A percentile compares a stretch with the other conserved stretches of the same genome.
phyloP scores from a whole-genome alignment of 768 basidiomycete genomes.

The Pleurotus eryngii region DNA sequence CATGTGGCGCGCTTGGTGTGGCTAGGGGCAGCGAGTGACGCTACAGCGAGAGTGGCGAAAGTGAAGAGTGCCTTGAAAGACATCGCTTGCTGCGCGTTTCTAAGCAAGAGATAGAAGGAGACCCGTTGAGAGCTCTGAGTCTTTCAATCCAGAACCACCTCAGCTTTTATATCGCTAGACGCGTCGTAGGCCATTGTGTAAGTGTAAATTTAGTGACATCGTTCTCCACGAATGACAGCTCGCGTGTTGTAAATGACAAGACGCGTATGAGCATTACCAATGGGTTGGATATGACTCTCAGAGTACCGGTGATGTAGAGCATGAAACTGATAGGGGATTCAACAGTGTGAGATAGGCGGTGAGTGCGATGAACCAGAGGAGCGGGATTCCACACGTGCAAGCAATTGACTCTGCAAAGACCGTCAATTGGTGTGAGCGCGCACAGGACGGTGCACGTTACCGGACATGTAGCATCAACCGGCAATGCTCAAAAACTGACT shows the following conservation, averaged over 20 bases:
- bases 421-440: not conserved
- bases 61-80: slow-evolving; percentile 2
- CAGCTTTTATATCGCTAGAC: slow-evolving; percentile 3
- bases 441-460: not conserved
- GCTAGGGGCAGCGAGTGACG: slow-evolving; percentile 48
- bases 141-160: not conserved
- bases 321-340: not conserved
- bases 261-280: not conserved
- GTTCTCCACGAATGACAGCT: slow-evolving; percentile 1
- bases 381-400: not conserved
- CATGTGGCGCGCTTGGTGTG: slow-evolving; percentile 24
- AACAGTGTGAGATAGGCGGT: not conserved
- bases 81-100: not conserved
- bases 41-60: slow-evolving; percentile 4
- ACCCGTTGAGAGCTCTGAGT: slow-evolving; percentile 6
- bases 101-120: not conserved
- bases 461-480: not conserved
- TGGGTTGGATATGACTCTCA: not conserved
- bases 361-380: not conserved
- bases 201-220: not conserved
- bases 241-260: not conserved
- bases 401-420: not conserved
- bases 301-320: not conserved
- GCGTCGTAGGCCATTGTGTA: not conserved
- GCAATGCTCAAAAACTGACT: not conserved